These are phyloP conservation scores for Rhizoctonia solani DNA, from an alignment of 1,284 basidiomycete genomes.

Conservation along the genomic window DNA sequence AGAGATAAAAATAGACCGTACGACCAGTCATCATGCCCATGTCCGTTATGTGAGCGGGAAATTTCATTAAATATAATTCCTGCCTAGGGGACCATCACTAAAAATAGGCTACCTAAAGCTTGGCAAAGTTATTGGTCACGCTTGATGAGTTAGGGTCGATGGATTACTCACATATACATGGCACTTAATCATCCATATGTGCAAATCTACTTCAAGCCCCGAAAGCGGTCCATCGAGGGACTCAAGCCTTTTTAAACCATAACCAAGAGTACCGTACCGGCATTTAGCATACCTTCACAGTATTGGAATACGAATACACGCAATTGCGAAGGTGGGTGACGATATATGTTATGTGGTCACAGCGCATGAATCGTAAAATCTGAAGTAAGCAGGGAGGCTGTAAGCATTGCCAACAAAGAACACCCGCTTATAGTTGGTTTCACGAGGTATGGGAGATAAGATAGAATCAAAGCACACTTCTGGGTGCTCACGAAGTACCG, in stretches of 20 bases:
- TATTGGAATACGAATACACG: background rate
- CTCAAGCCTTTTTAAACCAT: background rate
- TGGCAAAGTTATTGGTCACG: too few relatives aligned
- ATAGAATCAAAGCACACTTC: background rate
- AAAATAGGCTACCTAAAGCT: too few relatives aligned
- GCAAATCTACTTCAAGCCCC: too few relatives aligned
- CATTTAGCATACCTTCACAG: conserved; percentile 5
- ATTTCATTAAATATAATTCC: too few relatives aligned
- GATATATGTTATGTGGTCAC: background rate
- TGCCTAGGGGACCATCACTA: too few relatives aligned
- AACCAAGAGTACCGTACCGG: conserved; percentile 7
- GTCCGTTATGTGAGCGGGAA: too few relatives aligned
- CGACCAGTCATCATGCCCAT: too few relatives aligned
- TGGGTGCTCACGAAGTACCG: conserved; percentile 10
- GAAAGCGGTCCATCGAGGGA: too few relatives aligned
- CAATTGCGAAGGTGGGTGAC: background rate
- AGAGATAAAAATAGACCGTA: too few relatives aligned
- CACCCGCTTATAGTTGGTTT: background rate
- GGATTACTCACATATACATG: too few relatives aligned
- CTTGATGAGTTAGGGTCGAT: too few relatives aligned
- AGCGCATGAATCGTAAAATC: background rate
- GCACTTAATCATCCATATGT: too few relatives aligned
- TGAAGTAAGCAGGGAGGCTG: background rate
- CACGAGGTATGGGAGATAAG: conserved; percentile 31
- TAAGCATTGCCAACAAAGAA: conserved; percentile 15